Base-by-base conservation (phyloP, 78 protist genomes). In the Speleostelium caveatum region DNA sequence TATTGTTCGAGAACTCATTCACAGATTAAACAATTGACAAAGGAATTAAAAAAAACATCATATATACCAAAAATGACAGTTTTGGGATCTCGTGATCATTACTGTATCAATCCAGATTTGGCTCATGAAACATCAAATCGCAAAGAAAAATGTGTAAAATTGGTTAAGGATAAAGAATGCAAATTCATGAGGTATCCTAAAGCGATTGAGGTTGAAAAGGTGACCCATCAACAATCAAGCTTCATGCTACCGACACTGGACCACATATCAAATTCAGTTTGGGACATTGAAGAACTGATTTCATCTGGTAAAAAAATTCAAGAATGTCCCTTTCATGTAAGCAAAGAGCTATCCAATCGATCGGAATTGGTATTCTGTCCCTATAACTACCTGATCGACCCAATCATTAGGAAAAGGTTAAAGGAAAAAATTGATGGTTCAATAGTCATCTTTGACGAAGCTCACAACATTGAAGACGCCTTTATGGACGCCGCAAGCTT, bases 311-410 rank as follows among this genome's bases (percentile, higher is more conserved):
- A 24, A 22, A n/a, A n/a, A 24, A 19, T 6, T 49, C 1, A 62
- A 2, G 96, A 86, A 39, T 99, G 99, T 71, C 99, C 99, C 24
- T 99, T 94, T 65, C 97, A 69, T 94, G 66, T 91, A 2, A 7
- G 94, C n/a, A 86, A 90, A 12, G 94, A 73, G 0, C 24, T 71
- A 86, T n/a, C 38, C 17, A 56, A 0, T 2, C 14, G 6, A 0
- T 94, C 98, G 2, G 96, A 97, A 21, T 19, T 99, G 10, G 59
- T 98, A 38, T 96, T 99, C 41, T 22, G 96, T 87, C 99, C 99
- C 24, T 99, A 99, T 97, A 98, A 98, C 91, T 99, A 98, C 62
- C 45, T 98, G 59, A 22, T 98, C 16, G 99, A 98, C 55, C 91
- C 94, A 1, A 2, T 1, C 1, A 61, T 94, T 24, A 92, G 99